Percentiles rank a stretch among this genome's conserved stretches.
phyloP scores from a whole-genome alignment of 176 grass and related monocot species.

The Microstegium vimineum region DNA sequence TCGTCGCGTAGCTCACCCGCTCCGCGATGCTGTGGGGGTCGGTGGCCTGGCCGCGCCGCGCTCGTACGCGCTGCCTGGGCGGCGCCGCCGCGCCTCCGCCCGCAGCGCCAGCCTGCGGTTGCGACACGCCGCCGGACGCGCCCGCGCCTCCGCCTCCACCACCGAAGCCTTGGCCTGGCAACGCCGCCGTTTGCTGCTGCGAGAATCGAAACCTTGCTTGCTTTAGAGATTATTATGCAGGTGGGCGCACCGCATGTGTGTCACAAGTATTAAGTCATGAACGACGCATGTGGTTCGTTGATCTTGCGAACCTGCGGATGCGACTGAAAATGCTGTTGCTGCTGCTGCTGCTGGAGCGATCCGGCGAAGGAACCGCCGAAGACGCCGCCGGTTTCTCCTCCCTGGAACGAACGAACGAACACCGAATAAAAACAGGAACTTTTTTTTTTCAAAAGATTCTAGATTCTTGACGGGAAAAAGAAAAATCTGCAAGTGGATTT shows the following conservation, averaged over 20 bases:
- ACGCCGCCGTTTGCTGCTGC: conserved; percentile 40
- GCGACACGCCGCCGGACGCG: neutral
- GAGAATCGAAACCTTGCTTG: neutral
- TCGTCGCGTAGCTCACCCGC: conserved; percentile 45
- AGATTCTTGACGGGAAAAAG: neutral
- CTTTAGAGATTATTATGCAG: neutral
- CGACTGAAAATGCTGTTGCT: conserved; percentile 48
- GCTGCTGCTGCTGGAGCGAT: conserved; percentile 50
- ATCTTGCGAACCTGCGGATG: conserved; percentile 45
- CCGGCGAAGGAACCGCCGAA: conserved; percentile 50
- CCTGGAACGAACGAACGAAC: conserved; percentile 28
- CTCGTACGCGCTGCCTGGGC: conserved; percentile 63
- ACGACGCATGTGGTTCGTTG: neutral
- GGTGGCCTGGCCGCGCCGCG: conserved; percentile 76
- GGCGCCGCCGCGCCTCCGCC: conserved; percentile 34
- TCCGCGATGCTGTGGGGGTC: conserved; percentile 96
- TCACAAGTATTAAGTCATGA: neutral
- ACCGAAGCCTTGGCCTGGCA: conserved; percentile 52
- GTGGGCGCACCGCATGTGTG: neutral
- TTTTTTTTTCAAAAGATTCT: conserved; percentile 3
- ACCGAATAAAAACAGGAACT: conserved; percentile 19
- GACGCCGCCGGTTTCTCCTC: conserved; percentile 36
- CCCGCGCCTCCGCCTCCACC: conserved; percentile 7
- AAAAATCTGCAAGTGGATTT: conserved; percentile 33
- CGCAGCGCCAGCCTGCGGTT: neutral